These are phyloP conservation scores for Aspergillus latus DNA, from an alignment of 2,329 filamentous ascomycete genomes.

Conservation along the genomic window DNA sequence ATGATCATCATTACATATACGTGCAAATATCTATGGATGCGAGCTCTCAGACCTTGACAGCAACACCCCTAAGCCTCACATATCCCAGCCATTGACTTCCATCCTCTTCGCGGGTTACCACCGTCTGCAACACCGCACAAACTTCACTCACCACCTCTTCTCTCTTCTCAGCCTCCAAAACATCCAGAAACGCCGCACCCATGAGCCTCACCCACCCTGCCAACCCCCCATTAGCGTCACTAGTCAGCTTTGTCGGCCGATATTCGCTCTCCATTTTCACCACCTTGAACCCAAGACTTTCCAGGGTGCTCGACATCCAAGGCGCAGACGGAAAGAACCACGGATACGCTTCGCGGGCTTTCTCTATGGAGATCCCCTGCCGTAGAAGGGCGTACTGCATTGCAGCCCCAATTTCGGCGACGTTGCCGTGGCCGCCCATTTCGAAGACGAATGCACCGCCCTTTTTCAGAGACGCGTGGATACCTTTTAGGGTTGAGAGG, in stretches of 20 bases:
- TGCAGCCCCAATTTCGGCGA: constrained; percentile 61
- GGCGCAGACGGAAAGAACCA: constrained; percentile 71
- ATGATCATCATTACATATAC: no score
- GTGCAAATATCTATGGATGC: background rate
- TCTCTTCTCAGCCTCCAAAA: constrained; percentile 48
- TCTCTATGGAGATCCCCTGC: constrained; percentile 52
- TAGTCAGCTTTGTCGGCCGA: constrained; percentile 58
- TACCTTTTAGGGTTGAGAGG: constrained; percentile 53
- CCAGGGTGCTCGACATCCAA: constrained; percentile 52
- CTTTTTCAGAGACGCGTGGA: constrained; percentile 54
- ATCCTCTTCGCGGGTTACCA: constrained; percentile 58
- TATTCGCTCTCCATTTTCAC: constrained; percentile 63
- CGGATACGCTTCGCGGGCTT: constrained; percentile 54
- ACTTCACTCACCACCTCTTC: constrained; percentile 58
- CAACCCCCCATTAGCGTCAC: constrained; percentile 52
- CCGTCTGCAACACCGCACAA: constrained; percentile 54
- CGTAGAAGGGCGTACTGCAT: constrained; percentile 54
- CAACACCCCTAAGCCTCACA: constrained; percentile 47
- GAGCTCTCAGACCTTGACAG: constrained; percentile 30
- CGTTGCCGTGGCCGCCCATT: constrained; percentile 70
- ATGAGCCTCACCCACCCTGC: constrained; percentile 67
- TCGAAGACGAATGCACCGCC: constrained; percentile 65
- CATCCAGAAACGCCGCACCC: constrained; percentile 60
- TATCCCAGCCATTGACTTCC: constrained; percentile 54
- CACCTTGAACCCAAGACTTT: constrained; percentile 46